phyloP scores from a whole-genome alignment of 108 stramenopile genomes.

The Nitzschia palea region DNA sequence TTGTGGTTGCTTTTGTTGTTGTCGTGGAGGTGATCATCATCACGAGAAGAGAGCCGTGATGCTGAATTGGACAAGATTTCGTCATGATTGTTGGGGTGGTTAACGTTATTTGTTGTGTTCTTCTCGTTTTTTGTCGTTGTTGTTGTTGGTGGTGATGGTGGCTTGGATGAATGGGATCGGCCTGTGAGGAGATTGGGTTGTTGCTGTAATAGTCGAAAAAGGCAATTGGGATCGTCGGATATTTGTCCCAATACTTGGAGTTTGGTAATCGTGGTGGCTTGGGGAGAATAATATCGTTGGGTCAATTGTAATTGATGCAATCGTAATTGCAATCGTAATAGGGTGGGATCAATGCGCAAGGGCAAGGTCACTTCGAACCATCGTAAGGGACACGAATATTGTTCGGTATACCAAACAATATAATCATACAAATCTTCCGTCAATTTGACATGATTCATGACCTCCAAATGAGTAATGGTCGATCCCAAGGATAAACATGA shows the following conservation, averaged over 20 bases:
- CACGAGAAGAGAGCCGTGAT: no score
- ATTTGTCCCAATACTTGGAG: conserved; percentile 2
- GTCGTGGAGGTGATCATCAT: no score
- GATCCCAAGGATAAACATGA: not conserved
- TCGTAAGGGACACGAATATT: not conserved
- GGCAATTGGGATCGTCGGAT: conserved; percentile 4
- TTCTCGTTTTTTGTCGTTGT: not conserved
- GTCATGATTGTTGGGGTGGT: no score
- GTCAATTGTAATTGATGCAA: not conserved
- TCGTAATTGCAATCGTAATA: not conserved
- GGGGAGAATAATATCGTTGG: not conserved
- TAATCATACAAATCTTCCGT: not conserved
- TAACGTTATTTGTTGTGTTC: no score
- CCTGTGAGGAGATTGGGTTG: not conserved
- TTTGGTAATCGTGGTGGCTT: not conserved
- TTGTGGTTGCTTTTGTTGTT: not conserved
- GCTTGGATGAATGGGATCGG: not conserved
- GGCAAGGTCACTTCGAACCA: not conserved
- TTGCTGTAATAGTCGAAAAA: not conserved
- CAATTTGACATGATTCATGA: conserved; percentile 3
- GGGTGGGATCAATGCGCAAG: not conserved
- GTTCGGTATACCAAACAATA: not conserved
- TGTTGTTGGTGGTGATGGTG: not conserved
- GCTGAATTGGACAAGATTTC: no score
- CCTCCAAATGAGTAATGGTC: not conserved